Base-by-base conservation (phyloP, 768 basidiomycete species). In the Auricularia auricula-judae region DNA sequence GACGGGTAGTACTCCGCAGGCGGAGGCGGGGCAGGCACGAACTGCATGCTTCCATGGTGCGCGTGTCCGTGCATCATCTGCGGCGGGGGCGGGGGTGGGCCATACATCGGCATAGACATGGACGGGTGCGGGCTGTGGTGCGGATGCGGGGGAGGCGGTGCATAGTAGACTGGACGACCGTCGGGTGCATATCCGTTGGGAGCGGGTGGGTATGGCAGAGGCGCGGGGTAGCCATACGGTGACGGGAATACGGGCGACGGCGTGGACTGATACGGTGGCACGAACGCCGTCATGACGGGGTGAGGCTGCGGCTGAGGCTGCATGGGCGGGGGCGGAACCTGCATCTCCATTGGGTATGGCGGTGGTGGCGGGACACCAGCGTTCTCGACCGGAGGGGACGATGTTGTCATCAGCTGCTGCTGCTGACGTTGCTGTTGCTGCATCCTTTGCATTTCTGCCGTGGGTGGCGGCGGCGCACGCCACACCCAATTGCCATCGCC, bases 111-210 rank as follows among this genome's bases (percentile, higher is more conserved):
- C 58, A 66, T 51, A 16, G 65, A 58, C 59, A 66, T 63, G 16
- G 58, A 62, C 7, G 8, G 63, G 58, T 56, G 65, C 35, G 80
- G 78, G 2, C 80, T 78, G 21, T 84, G 81, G 2, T 65, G 70
- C 39, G 12, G 8, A 4, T 42, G 39, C 39, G 39, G 39, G 39
- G 39, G 39, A 3, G 69, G 68, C 1, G 72, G 66, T 11, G 73
- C 75, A 66, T 85, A 78, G 69, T 87, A 87, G 39, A 93, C 86
- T 11, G 89, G 83, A 44, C 88, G 89, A 47, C 91, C 91, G 3
- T 86, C 63, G 85, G 82, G 67, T 85, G 86, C 71, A 91, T 75
- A 14, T 81, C 89, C 61, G 91, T 80, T 60, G 91, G 91, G 14
- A 85, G 85, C 2, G 71, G 79, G n/a, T 90, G 82, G 21, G 86